Conservation (phyloP, 2,329 filamentous ascomycete species). For the Mycosphaerella arachidis region DNA sequence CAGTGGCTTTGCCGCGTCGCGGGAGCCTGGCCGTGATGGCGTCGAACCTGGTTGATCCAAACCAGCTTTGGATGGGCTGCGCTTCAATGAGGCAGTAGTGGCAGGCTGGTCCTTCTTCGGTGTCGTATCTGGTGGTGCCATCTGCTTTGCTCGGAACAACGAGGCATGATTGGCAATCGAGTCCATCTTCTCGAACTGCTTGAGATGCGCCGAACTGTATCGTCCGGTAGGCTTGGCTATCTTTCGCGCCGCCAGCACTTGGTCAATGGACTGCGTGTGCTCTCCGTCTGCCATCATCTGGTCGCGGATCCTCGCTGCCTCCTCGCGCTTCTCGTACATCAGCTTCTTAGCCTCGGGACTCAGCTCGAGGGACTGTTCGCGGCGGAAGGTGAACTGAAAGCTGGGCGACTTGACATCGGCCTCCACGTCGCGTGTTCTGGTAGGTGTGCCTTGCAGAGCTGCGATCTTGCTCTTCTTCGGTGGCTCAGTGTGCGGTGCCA, state of each 20-base stretch:
- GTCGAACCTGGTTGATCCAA: conserved; percentile 45
- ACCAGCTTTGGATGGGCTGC: conserved; percentile 56
- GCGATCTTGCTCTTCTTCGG: conserved; percentile 41
- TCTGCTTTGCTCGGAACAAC: conserved; percentile 54
- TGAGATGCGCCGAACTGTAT: conserved; percentile 81
- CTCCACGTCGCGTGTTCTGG: conserved; percentile 36
- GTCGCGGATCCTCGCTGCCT: conserved; percentile 66
- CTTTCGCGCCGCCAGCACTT: conserved; percentile 52
- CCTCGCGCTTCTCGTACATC: conserved; percentile 64
- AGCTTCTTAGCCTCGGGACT: conserved; percentile 58
- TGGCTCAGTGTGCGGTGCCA: conserved; percentile 55
- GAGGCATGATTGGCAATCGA: conserved; percentile 86
- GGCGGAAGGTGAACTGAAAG: conserved; percentile 62
- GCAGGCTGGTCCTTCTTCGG: conserved; percentile 17
- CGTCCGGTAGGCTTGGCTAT: conserved; percentile 78
- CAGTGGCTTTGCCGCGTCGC: conserved; percentile 17
- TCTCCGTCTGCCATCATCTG: conserved; percentile 61
- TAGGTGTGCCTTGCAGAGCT: conserved; percentile 57
- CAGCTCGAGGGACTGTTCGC: conserved; percentile 52
- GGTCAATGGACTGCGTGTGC: conserved; percentile 41
- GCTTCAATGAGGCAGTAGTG: conserved; percentile 45
- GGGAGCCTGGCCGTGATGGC: conserved; percentile 14
- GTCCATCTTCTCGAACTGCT: conserved; percentile 93
- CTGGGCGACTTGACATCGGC: conserved; percentile 48
- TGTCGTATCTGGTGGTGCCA: conserved; percentile 3